Conservation (phyloP, 495 filamentous ascomycete species). For the Talaromyces trachyspermus region DNA sequence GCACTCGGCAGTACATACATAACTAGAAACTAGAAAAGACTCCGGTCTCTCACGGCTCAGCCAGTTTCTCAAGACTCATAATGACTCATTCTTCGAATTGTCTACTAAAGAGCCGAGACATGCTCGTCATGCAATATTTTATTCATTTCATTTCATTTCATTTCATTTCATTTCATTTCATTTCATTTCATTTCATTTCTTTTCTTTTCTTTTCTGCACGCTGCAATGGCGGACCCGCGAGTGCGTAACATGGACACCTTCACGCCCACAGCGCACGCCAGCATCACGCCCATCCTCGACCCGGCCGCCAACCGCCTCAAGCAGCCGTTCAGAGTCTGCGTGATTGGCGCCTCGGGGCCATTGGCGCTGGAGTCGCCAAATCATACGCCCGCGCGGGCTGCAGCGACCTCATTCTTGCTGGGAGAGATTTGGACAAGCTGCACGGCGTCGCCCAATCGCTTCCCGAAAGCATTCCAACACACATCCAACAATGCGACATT, state of each 20-base stretch:
- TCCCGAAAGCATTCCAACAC: slow-evolving; percentile 21
- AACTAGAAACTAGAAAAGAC: too few relatives aligned
- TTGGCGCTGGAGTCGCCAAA: slow-evolving; percentile 34
- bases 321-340: slow-evolving; percentile 28
- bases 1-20: too few relatives aligned
- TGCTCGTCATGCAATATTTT: too few relatives aligned
- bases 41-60: too few relatives aligned
- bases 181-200: too few relatives aligned
- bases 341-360: slow-evolving; percentile 42
- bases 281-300: background rate
- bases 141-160: too few relatives aligned
- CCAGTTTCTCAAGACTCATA: too few relatives aligned
- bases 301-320: background rate
- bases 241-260: slow-evolving; percentile 3
- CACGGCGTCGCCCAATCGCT: slow-evolving; percentile 21
- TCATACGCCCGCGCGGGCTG: slow-evolving; percentile 33
- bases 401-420: slow-evolving; percentile 34
- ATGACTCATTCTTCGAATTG: too few relatives aligned
- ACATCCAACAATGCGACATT: slow-evolving; percentile 26
- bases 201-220: too few relatives aligned
- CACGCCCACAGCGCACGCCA: background rate
- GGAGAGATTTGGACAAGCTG: slow-evolving; percentile 22
- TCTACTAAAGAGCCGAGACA: too few relatives aligned
- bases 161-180: too few relatives aligned
- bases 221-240: background rate